Evolutionary conservation across 2,329 filamentous ascomycete species (phyloP), one percentile per base, ranked within the genome.

Genomic region (Colletotrichum simmondsii): DNA sequence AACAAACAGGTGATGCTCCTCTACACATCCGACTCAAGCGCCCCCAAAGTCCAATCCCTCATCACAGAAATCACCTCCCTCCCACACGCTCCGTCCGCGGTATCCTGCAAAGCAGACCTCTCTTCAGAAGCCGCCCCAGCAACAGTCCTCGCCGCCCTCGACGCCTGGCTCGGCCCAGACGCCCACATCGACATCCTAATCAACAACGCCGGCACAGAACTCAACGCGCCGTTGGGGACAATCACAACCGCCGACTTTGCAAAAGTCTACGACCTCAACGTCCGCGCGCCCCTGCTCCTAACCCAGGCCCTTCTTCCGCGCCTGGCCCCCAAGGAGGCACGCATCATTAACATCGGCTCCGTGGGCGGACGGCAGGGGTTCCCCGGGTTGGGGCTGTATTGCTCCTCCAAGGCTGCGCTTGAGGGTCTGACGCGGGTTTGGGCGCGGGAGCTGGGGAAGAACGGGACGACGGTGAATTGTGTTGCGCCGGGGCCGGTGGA

Each of bases 331-430:
- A 81, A 83, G 4, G 84, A 19, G 16, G 42, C 82, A 5, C 85
- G 89, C 8, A 88, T 92, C 72, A 87, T 92, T 81, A 92, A 91
- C 80, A 86, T 92, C 72, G 85, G 85, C 16, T 90, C 87, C 2
- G 84, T 92, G 1, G 89, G 84, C 11, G 85, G 84, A 1, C 81
- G 89, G 0, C 75, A 76, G 2, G 87, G 86, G 0, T 86, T 88
- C 71, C 78, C 83, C 1, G 78, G 81, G 1, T 74, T 88, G 3
- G 82, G 85, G 2, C 78, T 90, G 3, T 92, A 92, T 78, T 85
- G 84, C 59, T 86, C 87, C 0, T 88, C 86, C 5, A 92, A 92
- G 77, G 89, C 88, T 0, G 91, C 89, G 6, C 78, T 92, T 19
- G 90, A 92, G 78, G 88, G 86, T 0, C 78, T 92, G 67, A 92